These are phyloP conservation scores for Lachancea mirantina DNA, from an alignment of 805 yeast genomes.

Conservation along the genomic window DNA sequence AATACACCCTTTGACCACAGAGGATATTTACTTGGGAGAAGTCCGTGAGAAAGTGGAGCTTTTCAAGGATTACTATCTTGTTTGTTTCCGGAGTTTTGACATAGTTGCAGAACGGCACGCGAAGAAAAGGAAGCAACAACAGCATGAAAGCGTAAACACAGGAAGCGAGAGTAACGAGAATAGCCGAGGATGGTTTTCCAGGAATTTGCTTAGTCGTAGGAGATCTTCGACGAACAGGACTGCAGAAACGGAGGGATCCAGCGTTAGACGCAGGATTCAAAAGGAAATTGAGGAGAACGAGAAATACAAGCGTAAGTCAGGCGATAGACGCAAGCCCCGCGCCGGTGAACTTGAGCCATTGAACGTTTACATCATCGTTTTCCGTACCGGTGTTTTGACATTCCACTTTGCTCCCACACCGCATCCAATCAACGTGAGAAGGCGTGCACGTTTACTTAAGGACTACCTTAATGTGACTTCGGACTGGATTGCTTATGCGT, in stretches of 20 bases:
- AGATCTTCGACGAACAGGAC: conserved; percentile 19
- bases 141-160: conserved; percentile 13
- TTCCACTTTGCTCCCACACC: conserved; percentile 94
- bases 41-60: conserved; percentile 93
- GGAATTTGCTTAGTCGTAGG: conserved; percentile 15
- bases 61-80: conserved; percentile 82
- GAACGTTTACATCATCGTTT: conserved; percentile 88
- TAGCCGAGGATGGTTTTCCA: conserved; percentile 12
- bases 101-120: conserved; percentile 66
- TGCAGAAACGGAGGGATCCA: conserved; percentile 14
- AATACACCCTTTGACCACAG: conserved; percentile 93
- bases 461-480: conserved; percentile 87
- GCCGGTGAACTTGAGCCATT: conserved; percentile 70
- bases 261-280: conserved; percentile 22
- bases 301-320: conserved; percentile 37
- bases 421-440: conserved; percentile 90
- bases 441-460: conserved; percentile 79
- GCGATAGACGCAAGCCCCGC: conserved; percentile 39
- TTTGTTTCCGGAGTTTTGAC: conserved; percentile 81
- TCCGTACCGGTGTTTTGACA: conserved; percentile 82
- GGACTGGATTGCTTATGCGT: conserved; percentile 95
- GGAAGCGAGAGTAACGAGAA: conserved; percentile 3
- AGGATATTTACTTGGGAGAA: conserved; percentile 88
- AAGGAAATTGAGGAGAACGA: conserved; percentile 32
- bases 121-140: conserved; percentile 42